Evolutionary conservation across 1,284 basidiomycete genomes (phyloP), one percentile per base, ranked within the genome.

Genomic region (Cystobasidium slooffiae): DNA sequence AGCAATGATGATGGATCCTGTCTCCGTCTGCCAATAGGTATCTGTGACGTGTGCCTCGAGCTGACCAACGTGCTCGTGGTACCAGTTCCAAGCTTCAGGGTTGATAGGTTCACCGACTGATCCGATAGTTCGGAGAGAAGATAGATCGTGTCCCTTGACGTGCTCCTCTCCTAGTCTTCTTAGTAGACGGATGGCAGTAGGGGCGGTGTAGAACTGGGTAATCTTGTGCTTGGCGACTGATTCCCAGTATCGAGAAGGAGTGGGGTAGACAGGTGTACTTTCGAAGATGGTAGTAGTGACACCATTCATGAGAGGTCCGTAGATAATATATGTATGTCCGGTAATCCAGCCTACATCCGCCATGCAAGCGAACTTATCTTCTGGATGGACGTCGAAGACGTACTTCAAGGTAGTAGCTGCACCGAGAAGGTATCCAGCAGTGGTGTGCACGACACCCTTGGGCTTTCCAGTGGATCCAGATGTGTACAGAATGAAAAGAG

Each of bases 261-360:
- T 93, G 24, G 96, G 96, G 86, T 98, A 98, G 78, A 98, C 89
- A 47, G 96, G 96, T 3, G 97, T 99, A 55, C 91, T 93, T 85
- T 98, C 97, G 84, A 98, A 98, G 75, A 98, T 90, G 78, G 90
- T 91, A 22, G 96, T 97, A 16, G 93, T 88, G 63, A 94, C 90
- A 77, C 96, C 96, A 82, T 94, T 85, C 81, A 88, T 86, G 75
- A 98, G 88, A 5, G 97, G 97, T 24, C 97, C 96, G 83, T 98
- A 99, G 78, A 98, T 88, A 82, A 98, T 98, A 86, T 98, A 94
- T 12, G 93, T 93, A 85, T 98, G 96, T 49, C 96, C 96, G 4
- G 96, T 99, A 84, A 99, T 97, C 96, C 96, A 99, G 80, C 96
- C 96, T 73, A 99, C 88, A 82, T 99, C 96, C 76, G 96, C 96